These are phyloP conservation scores for Akanthomyces lecanii DNA, from an alignment of 2,329 filamentous ascomycete genomes.

Conservation along the genomic window DNA sequence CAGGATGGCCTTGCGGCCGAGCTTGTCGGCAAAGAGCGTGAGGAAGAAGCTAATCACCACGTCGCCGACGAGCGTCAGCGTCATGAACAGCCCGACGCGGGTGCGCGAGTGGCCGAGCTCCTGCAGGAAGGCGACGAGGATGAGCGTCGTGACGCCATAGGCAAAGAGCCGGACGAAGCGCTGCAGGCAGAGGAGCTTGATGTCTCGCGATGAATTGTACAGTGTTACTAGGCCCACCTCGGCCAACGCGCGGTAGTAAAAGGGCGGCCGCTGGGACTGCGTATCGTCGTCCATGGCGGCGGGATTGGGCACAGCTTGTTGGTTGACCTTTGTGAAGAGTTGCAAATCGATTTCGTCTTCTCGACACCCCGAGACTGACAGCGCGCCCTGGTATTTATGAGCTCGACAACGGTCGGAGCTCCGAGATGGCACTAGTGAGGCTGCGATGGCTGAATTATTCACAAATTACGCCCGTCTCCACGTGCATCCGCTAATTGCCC, in stretches of 20 bases:
- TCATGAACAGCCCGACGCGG: constrained; percentile 61
- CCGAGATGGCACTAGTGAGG: constrained; percentile 5
- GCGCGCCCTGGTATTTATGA: background rate
- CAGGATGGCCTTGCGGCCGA: constrained; percentile 53
- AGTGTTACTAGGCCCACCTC: constrained; percentile 11
- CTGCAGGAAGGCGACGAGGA: constrained; percentile 53
- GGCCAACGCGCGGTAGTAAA: constrained; percentile 6
- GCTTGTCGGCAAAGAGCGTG: constrained; percentile 53
- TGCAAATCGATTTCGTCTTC: background rate
- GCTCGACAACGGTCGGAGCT: constrained; percentile 7
- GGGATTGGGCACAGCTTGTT: too few relatives aligned
- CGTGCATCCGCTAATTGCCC: constrained; percentile 1
- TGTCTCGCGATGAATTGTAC: constrained; percentile 34
- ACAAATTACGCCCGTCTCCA: constrained; percentile 12
- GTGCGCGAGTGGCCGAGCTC: constrained; percentile 47
- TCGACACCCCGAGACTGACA: background rate
- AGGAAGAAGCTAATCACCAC: constrained; percentile 55
- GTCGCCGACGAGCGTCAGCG: constrained; percentile 58
- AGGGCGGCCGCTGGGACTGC: background rate
- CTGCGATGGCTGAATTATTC: background rate
- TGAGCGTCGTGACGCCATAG: constrained; percentile 55
- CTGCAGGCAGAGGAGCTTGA: constrained; percentile 54
- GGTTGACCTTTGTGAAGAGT: background rate
- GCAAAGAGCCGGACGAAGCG: constrained; percentile 60
- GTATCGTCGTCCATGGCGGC: background rate